Evolutionary conservation across 495 filamentous ascomycete species (phyloP).

Genomic region (Pyrenopolyporus hunteri): DNA sequence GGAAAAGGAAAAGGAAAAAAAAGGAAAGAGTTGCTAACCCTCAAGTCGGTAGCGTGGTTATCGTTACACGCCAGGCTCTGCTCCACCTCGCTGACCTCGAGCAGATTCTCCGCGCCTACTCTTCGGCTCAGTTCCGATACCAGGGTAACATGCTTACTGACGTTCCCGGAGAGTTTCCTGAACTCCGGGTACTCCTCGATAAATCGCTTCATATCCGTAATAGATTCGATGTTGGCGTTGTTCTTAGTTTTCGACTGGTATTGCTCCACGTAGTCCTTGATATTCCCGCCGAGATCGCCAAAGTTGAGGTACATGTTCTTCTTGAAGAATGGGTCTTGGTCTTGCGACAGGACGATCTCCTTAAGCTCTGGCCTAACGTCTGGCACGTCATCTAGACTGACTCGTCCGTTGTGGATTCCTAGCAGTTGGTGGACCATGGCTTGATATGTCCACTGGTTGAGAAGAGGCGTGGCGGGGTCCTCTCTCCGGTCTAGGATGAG

Average conservation of each 20-base stretch:
- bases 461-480: constrained; percentile 92
- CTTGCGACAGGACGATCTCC: constrained; percentile 95
- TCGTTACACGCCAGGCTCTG: constrained; percentile 97
- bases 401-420: constrained; percentile 90
- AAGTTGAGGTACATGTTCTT: constrained; percentile 99
- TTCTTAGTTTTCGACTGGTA: constrained; percentile 94
- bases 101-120: constrained; percentile 79
- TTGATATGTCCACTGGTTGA: constrained; percentile 99
- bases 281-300: constrained; percentile 94
- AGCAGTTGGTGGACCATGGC: constrained; percentile 98
- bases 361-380: constrained; percentile 89
- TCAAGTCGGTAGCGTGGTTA: constrained; percentile 85
- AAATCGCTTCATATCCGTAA: constrained; percentile 98
- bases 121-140: constrained; percentile 90
- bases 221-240: constrained; percentile 93
- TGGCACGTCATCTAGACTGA: constrained; percentile 84
- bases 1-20: too few relatives aligned
- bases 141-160: constrained; percentile 96
- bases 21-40: too few relatives aligned
- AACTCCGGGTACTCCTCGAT: constrained; percentile 99
- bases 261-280: constrained; percentile 98
- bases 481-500: constrained; percentile 90
- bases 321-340: constrained; percentile 99
- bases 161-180: constrained; percentile 92
- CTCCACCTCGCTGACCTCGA: constrained; percentile 95